phyloP scores from a whole-genome alignment of 2,329 filamentous ascomycete species.

The Diaporthe citri region DNA sequence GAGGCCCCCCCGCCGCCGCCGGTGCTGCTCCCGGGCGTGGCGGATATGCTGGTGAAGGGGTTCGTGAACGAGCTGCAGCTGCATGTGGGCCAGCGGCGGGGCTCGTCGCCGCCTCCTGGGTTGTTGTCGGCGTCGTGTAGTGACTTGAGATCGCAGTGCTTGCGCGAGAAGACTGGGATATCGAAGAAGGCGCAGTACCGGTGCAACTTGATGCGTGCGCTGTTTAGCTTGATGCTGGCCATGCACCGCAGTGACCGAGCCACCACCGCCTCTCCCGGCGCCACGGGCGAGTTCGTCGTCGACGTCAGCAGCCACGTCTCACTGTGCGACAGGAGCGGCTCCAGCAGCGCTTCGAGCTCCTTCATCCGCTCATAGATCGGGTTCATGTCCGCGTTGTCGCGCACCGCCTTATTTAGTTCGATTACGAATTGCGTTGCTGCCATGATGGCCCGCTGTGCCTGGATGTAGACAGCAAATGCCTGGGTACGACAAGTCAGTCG shows the following conservation, averaged over 20 bases:
- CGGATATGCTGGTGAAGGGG: conserved; percentile 46
- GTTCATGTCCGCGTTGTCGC: conserved; percentile 51
- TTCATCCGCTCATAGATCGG: conserved; percentile 56
- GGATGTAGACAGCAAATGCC: conserved; percentile 59
- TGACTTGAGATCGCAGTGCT: conserved; percentile 61
- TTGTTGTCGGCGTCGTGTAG: conserved; percentile 42
- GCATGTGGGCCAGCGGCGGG: conserved; percentile 51
- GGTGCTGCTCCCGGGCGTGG: conserved; percentile 2
- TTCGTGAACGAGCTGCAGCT: conserved; percentile 49
- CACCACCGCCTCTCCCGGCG: conserved; percentile 55
- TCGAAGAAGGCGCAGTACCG: conserved; percentile 65
- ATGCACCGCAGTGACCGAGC: conserved; percentile 60
- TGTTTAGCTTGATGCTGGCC: conserved; percentile 64
- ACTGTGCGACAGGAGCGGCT: conserved; percentile 52
- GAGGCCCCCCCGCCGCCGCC: conserved; percentile 1
- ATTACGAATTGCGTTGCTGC: conserved; percentile 62
- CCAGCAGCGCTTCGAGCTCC: conserved; percentile 55
- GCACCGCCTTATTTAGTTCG: conserved; percentile 57
- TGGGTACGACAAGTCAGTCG: conserved; percentile 39
- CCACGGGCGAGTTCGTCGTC: conserved; percentile 51
- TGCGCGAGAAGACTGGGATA: conserved; percentile 60
- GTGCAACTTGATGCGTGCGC: conserved; percentile 65
- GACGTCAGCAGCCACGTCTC: conserved; percentile 52
- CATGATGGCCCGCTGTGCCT: conserved; percentile 62
- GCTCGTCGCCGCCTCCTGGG: conserved; percentile 45